These are phyloP conservation scores for Daldinia sp. DNA, from an alignment of 2,329 filamentous ascomycete species.

Conservation along the genomic window DNA sequence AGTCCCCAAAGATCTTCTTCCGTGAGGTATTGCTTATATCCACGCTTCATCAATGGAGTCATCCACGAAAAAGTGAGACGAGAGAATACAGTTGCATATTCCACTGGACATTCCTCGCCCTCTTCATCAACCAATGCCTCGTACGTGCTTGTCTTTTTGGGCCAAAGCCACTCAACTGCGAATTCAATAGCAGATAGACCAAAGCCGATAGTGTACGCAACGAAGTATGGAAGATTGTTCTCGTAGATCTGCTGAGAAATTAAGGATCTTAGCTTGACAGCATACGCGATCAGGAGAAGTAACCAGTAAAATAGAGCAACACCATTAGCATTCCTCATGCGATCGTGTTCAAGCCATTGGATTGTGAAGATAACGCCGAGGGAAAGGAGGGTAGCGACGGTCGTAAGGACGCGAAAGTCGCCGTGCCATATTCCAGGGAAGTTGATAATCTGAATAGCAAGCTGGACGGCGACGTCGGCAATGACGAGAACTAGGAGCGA, in stretches of 20 bases:
- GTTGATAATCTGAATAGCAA: conserved; percentile 78
- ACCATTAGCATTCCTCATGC: conserved; percentile 85
- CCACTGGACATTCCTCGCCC: conserved; percentile 74
- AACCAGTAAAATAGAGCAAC: conserved; percentile 95
- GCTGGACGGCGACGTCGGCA: conserved; percentile 76
- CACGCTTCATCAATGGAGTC: conserved; percentile 96
- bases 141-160: conserved; percentile 77
- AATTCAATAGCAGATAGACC: conserved; percentile 79
- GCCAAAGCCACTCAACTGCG: conserved; percentile 84
- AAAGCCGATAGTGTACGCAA: conserved; percentile 78
- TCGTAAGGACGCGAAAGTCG: conserved; percentile 90
- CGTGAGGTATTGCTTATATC: conserved; percentile 90
- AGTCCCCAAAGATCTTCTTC: conserved; percentile 97
- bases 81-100: conserved; percentile 95
- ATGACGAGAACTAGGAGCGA: conserved; percentile 65
- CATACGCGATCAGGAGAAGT: conserved; percentile 81
- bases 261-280: conserved; percentile 87
- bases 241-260: conserved; percentile 80
- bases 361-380: conserved; percentile 80
- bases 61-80: conserved; percentile 97
- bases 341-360: conserved; percentile 88
- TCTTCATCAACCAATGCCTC: conserved; percentile 68
- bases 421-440: conserved; percentile 77
- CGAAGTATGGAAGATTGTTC: conserved; percentile 78
- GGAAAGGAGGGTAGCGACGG: conserved; percentile 77